Evolutionary conservation across 805 yeast genomes (phyloP), one percentile per base, ranked within the genome.

Genomic region (Pichia phayaonensis): DNA sequence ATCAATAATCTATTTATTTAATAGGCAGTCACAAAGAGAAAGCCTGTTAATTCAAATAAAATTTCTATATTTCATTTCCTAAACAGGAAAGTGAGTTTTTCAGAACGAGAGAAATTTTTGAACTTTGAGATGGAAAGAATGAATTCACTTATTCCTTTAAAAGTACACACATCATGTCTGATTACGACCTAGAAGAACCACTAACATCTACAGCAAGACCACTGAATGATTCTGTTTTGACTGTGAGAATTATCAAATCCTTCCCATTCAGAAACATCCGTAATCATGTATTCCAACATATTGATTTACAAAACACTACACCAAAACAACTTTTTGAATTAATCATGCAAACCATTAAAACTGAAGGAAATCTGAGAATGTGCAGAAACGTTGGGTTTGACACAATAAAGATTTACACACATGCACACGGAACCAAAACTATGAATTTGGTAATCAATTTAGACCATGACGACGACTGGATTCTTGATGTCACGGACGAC

Each of bases 351-450:
- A 64, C 67, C 12, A 75, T 79, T 45, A 65, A 69, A n/a, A 62
- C 62, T 1, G 76, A 84, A 5, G 89, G 94, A 8, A 81, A 79
- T 0, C 78, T 83, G 52, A 75, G 97, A 60, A 96, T 98, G 2
- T 90, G 81, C 66, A 75, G 97, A 61, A 86, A 76, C 53, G 86
- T 87, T 11, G 72, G 68, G 0, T 86, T 81, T 55, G 86, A 92
- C 62, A 73, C 90, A 0, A 65, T 92, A 50, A 94, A 94, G 66
- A 76, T 94, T 8, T 94, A 94, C 69, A 86, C 96, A 27, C 90
- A 89, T 63, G 98, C 99, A 0, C 98, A 92, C 66, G 94, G 95
- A 13, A 79, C 96, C 29, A 94, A 94, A 69, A 87, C 97, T 2
- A 85, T 90, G 80, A 90, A 94, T 62, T 73, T 94, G 57, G 94